phyloP scores from a whole-genome alignment of 192 early-diverging fungal species.

The Coemansia sp. region DNA sequence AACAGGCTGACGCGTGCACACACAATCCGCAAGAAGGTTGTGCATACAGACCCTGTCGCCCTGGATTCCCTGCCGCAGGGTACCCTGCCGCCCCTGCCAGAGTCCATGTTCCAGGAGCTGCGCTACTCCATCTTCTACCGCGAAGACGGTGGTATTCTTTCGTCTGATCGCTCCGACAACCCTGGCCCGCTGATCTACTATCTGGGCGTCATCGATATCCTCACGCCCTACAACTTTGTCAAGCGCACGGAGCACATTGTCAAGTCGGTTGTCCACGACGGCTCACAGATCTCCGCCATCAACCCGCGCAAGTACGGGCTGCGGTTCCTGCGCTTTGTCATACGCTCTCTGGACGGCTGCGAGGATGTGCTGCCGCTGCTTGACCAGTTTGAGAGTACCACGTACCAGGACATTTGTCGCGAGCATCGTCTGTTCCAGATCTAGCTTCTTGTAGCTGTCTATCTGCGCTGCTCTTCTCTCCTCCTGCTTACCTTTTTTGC shows the following conservation, averaged over 20 bases:
- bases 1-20: conserved; percentile 52
- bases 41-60: conserved; percentile 50
- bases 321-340: conserved; percentile 91
- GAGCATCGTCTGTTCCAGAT: conserved; percentile 47
- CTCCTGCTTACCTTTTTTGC: no score
- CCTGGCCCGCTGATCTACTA: conserved; percentile 81
- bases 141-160: conserved; percentile 85
- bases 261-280: conserved; percentile 79
- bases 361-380: conserved; percentile 55
- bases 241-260: conserved; percentile 91
- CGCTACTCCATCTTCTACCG: conserved; percentile 83
- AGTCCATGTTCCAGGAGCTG: conserved; percentile 55
- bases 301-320: conserved; percentile 83
- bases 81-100: conserved; percentile 47
- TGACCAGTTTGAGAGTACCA: conserved; percentile 50
- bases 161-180: conserved; percentile 71
- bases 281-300: conserved; percentile 79
- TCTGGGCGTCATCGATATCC: conserved; percentile 96
- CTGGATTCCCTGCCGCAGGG: conserved; percentile 48
- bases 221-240: conserved; percentile 87
- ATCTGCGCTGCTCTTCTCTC: no score
- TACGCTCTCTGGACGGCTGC: conserved; percentile 57
- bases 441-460: no score
- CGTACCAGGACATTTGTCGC: conserved; percentile 47
- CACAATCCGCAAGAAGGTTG: conserved; percentile 56